phyloP scores from a whole-genome alignment of 116 monocot genomes.

The Cymodocea nodosa region DNA sequence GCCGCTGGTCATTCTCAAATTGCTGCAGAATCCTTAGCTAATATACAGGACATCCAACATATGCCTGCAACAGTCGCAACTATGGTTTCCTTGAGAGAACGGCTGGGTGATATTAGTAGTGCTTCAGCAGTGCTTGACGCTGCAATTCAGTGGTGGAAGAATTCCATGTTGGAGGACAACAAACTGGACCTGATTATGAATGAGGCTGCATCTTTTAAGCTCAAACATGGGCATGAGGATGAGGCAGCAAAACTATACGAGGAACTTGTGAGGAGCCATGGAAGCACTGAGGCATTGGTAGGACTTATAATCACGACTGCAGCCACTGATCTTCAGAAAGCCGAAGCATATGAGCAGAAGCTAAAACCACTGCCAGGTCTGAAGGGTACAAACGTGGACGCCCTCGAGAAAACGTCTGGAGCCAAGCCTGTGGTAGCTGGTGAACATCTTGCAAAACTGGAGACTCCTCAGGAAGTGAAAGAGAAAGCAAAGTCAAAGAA shows the following conservation, averaged over 20 bases:
- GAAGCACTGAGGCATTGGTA: conserved; percentile 53
- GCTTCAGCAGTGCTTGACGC: conserved; percentile 50
- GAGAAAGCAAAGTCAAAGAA: conserved; percentile 52
- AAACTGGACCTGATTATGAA: conserved; percentile 55
- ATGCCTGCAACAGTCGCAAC: conserved; percentile 79
- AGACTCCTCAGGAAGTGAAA: conserved; percentile 45
- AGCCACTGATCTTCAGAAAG: conserved; percentile 49
- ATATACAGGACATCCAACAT: conserved; percentile 61
- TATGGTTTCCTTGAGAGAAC: conserved; percentile 58
- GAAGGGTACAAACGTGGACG: conserved; percentile 55
- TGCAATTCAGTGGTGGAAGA: conserved; percentile 76
- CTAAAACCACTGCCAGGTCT: conserved; percentile 54
- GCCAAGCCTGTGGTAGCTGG: conserved; percentile 53
- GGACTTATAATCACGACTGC: conserved; percentile 66
- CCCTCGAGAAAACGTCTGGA: conserved; percentile 68
- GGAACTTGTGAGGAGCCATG: conserved; percentile 47
- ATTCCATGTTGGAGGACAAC: conserved; percentile 58
- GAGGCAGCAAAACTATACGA: conserved; percentile 70
- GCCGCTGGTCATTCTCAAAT: conserved; percentile 53
- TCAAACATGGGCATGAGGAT: conserved; percentile 57
- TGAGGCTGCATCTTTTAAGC: conserved; percentile 75
- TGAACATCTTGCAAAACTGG: conserved; percentile 22
- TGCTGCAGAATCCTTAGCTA: conserved; percentile 63
- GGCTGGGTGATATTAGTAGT: conserved; percentile 29
- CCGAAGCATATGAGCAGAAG: conserved; percentile 67